Conservation (phyloP, 2,329 filamentous ascomycete genomes). For the Penicillium oxalicum region DNA sequence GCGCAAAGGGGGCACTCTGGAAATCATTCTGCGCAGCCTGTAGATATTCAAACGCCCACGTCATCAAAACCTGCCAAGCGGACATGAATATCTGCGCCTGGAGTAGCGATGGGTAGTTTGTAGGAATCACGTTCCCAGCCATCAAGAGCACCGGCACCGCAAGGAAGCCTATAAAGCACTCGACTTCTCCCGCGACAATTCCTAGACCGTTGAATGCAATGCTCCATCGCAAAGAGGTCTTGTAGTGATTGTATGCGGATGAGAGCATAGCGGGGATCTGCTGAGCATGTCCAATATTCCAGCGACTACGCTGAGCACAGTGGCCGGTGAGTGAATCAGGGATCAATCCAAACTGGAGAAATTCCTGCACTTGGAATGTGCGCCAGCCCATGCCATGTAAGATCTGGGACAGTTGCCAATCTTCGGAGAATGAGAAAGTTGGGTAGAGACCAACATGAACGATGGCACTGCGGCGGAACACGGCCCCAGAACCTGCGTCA, state of each 20-base stretch:
- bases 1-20: conserved; percentile 19
- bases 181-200: conserved; percentile 17
- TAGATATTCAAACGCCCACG: conserved; percentile 19
- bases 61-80: conserved; percentile 7
- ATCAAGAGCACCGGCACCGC: conserved; percentile 18
- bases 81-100: conserved; percentile 14
- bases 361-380: conserved; percentile 27
- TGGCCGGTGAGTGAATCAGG: conserved; percentile 32
- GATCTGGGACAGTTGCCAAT: conserved; percentile 31
- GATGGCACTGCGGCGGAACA: conserved; percentile 29
- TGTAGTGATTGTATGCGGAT: conserved; percentile 5
- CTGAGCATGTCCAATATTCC: conserved; percentile 32
- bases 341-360: conserved; percentile 30
- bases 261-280: conserved; percentile 17
- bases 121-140: conserved; percentile 13
- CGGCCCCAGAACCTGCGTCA: conserved; percentile 32
- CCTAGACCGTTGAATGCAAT: conserved; percentile 19
- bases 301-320: conserved; percentile 32
- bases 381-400: conserved; percentile 26
- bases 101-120: conserved; percentile 2
- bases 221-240: conserved; percentile 11
- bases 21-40: conserved; percentile 20
- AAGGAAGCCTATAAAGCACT: conserved; percentile 14
- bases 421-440: conserved; percentile 31
- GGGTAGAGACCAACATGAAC: conserved; percentile 30